Base-by-base conservation (phyloP, 2,329 filamentous ascomycete species). In the Erysiphe neolycopersici region DNA sequence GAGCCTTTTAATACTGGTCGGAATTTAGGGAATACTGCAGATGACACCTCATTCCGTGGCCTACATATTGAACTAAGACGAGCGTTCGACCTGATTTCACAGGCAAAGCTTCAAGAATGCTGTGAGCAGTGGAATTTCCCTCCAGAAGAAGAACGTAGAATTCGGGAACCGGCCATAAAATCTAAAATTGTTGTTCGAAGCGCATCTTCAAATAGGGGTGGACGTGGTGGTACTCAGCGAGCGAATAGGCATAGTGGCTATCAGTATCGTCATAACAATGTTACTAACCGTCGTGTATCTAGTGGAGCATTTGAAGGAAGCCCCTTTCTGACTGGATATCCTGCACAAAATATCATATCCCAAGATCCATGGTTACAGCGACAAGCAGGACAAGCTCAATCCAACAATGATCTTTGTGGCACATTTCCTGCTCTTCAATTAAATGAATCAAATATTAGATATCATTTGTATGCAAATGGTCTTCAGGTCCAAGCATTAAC, bases 21-120 rank as follows among this genome's bases (percentile, higher is more conserved):
- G 37, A 98, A 98, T 57, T 66, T 98, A 39, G 89, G 85, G 37
- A 98, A 98, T 53, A 95, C 89, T 1, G 89, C 84, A 9, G 89
- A 98, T 56, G 85, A 93, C 57, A 91, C 81, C 38, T 87, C 89
- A 0, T 94, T 93, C 61, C 73, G 79, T 42, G 89, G 89, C 1
- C 70, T 98, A 29, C 89, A 98, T 57, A 60, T 83, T 50, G 89
- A 98, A 60, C 65, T 98, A 42, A 74, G 89, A 47, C 71, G 84
- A 50, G 89, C 89, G 0, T 95, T 93, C 56, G 79, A 84, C 46
- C 61, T 83, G 44, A 71, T 94, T 16, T 73, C 79, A 1, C 70
- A 79, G 43, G 80, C 74, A 18, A 82, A 89, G 52, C 66, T 98
- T 38, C 71, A 75, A 4, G 76, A 83, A 53, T 85, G 79, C 56